phyloP scores from a whole-genome alignment of 2,329 filamentous ascomycete species.

The Trichoderma aggressivum region DNA sequence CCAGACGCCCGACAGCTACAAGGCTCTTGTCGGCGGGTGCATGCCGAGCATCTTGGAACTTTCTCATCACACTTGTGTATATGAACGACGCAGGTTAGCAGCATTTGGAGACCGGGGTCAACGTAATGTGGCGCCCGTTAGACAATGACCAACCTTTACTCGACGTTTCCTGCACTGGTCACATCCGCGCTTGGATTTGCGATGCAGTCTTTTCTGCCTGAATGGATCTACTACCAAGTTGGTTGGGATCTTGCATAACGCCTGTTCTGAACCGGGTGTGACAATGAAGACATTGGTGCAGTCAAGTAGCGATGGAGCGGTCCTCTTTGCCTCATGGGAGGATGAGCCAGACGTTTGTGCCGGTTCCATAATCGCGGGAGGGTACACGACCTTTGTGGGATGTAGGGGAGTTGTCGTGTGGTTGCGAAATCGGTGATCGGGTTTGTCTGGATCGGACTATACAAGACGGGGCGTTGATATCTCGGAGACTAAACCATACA shows the following conservation, averaged over 20 bases:
- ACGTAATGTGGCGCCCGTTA: not conserved
- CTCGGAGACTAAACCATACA: not conserved
- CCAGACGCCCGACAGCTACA: not conserved
- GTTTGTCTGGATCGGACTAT: not conserved
- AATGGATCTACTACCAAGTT: not conserved
- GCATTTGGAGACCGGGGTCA: not conserved
- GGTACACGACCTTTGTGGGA: not conserved
- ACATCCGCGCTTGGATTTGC: not conserved
- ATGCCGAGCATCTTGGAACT: not conserved
- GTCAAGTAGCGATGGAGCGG: not conserved
- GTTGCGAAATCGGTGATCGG: not conserved
- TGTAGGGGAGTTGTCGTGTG: not conserved
- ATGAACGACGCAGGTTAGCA: not conserved
- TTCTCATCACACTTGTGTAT: not conserved
- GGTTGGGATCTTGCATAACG: not conserved
- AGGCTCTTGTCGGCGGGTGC: not conserved
- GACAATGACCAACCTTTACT: not conserved
- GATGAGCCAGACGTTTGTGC: not conserved
- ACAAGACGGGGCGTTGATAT: not conserved
- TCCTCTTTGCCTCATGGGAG: not conserved
- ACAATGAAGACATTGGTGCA: not conserved
- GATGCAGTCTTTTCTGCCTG: not conserved
- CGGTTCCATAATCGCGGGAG: not conserved
- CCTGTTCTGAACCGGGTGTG: not conserved
- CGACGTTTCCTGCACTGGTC: not conserved